Base-by-base conservation (phyloP, 2,329 filamentous ascomycete species). In the Colletotrichum costaricense region DNA sequence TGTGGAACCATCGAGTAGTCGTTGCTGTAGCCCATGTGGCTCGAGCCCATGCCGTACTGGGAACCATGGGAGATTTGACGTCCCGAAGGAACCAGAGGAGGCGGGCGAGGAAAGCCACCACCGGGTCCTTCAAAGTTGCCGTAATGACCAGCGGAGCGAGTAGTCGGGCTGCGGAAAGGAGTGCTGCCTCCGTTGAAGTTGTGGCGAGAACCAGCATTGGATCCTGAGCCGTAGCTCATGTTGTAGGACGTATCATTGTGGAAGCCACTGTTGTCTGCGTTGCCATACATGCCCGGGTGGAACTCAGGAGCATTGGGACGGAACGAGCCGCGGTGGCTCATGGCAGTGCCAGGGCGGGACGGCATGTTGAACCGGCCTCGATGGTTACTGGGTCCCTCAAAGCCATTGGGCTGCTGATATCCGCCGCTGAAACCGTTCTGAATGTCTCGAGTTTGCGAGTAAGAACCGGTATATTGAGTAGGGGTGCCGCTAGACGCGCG, bases 241-340 rank as follows among this genome's bases (percentile, higher is more conserved):
- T 55, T 72, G 62, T 62, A 60, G 30, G 66, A 75, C 38, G 67
- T 33, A 66, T 66, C 70, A 24, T 62, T 65, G 24, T 65, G 57
- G 22, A 52, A 63, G 30, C 35, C 5, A 22, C 42, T 49, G 8
- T 54, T 46, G 30, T 54, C 57, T 24, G 55, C 63, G n/a, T n/a
- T 9, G 24, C 58, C 72, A 22, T 38, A 54, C 30, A 68, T 72
- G 72, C 75, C 67, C 16, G 80, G 80, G 30, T 79, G 80, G 30
- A 82, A 81, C 67, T 83, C 81, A 5, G 78, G 76, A n/a, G 79
- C 80, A 42, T 77, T 79, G 42, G 80, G 78, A 9, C 81, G 78
- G 73, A 83, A 84, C 74, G 75, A 30, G 30, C 35, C 28, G 16
- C 63, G 72, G 19, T 75, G 58, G 22, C 66, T 66, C 62, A 75